phyloP scores from a whole-genome alignment of 306 rosid species.

The Trifolium pratense region DNA sequence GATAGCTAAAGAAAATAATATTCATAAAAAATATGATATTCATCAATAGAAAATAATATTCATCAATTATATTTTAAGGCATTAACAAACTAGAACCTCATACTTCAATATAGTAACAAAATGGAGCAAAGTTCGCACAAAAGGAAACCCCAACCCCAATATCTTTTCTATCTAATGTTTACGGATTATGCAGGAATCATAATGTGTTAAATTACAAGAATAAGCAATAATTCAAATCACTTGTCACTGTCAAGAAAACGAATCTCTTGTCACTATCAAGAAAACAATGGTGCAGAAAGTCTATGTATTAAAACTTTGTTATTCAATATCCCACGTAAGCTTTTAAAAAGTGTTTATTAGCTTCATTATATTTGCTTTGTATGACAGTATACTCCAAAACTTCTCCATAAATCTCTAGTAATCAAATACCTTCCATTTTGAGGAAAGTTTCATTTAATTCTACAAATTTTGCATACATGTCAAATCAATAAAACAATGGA shows the following conservation, averaged over 20 bases:
- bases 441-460: slow-evolving; percentile 18
- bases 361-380: slow-evolving; percentile 18
- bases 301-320: slow-evolving; percentile 8
- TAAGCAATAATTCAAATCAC: slow-evolving; percentile 13
- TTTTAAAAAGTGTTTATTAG: slow-evolving; percentile 20
- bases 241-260: slow-evolving; percentile 18
- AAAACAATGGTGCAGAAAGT: slow-evolving; percentile 27
- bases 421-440: slow-evolving; percentile 12
- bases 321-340: slow-evolving; percentile 22
- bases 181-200: slow-evolving; percentile 38
- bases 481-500: slow-evolving; percentile 20
- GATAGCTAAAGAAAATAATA: slow-evolving; percentile 52
- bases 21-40: background rate
- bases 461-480: slow-evolving; percentile 7
- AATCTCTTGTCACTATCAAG: slow-evolving; percentile 15
- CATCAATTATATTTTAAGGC: slow-evolving; percentile 31
- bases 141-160: slow-evolving; percentile 12
- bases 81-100: slow-evolving; percentile 18
- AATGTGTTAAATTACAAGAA: slow-evolving; percentile 10
- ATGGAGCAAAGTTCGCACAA: slow-evolving; percentile 15
- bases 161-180: slow-evolving; percentile 46
- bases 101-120: slow-evolving; percentile 23
- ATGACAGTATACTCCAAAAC: slow-evolving; percentile 9
- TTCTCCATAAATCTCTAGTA: slow-evolving; percentile 13
- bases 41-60: slow-evolving; percentile 39